Conservation (phyloP, 257 asterid species). For the Solanum clarkiae region DNA sequence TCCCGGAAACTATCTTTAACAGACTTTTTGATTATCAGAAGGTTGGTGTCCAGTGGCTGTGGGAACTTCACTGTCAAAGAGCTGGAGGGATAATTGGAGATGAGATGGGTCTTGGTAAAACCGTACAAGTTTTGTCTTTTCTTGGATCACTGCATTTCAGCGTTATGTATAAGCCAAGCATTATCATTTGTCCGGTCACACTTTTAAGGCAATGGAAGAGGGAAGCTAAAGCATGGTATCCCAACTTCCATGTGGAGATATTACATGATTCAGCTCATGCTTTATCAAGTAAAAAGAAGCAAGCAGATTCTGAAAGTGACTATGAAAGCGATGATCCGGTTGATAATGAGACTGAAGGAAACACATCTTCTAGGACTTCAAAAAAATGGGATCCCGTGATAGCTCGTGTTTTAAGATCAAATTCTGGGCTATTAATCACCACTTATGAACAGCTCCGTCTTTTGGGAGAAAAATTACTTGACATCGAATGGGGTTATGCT, state of each 20-base stretch:
- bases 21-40: conserved; percentile 89
- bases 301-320: conserved; percentile 50
- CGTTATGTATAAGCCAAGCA: conserved; percentile 83
- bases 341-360: conserved; percentile 48
- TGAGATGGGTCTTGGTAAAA: conserved; percentile 99
- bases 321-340: conserved; percentile 48
- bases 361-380: conserved; percentile 25
- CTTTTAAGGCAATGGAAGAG: conserved; percentile 91
- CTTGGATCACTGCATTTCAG: conserved; percentile 93
- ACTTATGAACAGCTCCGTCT: conserved; percentile 93
- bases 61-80: conserved; percentile 98
- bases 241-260: conserved; percentile 66
- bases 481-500: conserved; percentile 93
- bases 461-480: conserved; percentile 68
- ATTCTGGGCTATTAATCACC: conserved; percentile 79
- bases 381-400: conserved; percentile 75
- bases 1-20: conserved; percentile 59
- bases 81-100: conserved; percentile 99
- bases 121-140: conserved; percentile 74
- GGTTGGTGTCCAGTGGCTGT: conserved; percentile 97
- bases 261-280: conserved; percentile 87
- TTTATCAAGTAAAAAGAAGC: conserved; percentile 36
- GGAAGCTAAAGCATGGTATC: conserved; percentile 88
- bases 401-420: conserved; percentile 67
- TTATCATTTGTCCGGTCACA: conserved; percentile 84